A percentile compares a stretch with the other conserved stretches of the same genome.
phyloP scores from a whole-genome alignment of 139 green algal species.

The Monoraphidium neglectum region DNA sequence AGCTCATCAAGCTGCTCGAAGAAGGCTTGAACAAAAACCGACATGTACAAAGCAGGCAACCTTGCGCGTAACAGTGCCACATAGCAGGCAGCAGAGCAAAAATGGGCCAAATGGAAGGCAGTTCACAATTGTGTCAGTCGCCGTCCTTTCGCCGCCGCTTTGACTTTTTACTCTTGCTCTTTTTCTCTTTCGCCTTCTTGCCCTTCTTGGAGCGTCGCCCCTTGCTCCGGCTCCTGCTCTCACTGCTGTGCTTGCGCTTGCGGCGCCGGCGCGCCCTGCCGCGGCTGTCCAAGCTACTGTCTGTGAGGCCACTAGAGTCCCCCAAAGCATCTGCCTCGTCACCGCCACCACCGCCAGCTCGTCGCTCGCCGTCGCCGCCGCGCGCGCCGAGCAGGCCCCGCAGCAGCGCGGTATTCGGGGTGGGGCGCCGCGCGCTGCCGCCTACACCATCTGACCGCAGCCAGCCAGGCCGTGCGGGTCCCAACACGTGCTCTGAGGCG shows the following conservation, averaged over 20 bases:
- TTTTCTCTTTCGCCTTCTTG: slow-evolving; percentile 8
- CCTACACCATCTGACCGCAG: background rate
- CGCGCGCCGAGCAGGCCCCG: background rate
- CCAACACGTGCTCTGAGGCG: slow-evolving; percentile 27
- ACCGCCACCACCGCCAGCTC: background rate
- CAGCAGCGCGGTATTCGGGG: slow-evolving; percentile 1
- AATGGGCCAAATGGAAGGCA: too few species aligned
- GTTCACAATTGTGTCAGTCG: too few species aligned
- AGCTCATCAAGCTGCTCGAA: too few species aligned
- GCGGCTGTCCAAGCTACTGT: background rate
- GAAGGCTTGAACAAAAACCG: too few species aligned
- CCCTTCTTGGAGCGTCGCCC: background rate
- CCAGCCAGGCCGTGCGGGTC: background rate
- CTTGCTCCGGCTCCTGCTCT: slow-evolving; percentile 2
- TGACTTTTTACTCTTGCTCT: slow-evolving; percentile 12
- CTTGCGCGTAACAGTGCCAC: too few species aligned
- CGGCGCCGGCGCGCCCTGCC: background rate
- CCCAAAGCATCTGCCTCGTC: background rate
- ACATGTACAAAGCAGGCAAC: too few species aligned
- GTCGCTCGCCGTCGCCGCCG: slow-evolving; percentile 1
- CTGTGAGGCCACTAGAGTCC: background rate
- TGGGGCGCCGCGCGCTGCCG: background rate
- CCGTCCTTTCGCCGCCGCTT: background rate
- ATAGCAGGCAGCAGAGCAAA: too few species aligned
- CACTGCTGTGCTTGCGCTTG: background rate